A percentile compares a stretch with the other conserved stretches of the same genome.
Conservation (phyloP, 208 protist species). For the Entamoeba invadens region DNA sequence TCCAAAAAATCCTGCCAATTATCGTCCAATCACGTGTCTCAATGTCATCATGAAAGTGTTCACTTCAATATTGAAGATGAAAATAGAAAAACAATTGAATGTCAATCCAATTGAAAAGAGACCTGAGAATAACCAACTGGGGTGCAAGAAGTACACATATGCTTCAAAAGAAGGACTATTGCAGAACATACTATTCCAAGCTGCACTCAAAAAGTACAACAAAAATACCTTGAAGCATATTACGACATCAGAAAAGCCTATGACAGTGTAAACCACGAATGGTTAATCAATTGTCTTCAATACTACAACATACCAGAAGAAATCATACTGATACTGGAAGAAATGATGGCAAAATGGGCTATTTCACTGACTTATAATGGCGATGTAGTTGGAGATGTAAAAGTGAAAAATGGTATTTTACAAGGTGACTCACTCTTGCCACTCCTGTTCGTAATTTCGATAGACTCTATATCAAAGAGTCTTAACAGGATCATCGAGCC, state of each 20-base stretch:
- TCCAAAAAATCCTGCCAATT: background rate
- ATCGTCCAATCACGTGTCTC: background rate
- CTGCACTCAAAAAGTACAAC: background rate
- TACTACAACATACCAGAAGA: background rate
- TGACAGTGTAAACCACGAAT: background rate
- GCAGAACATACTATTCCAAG: background rate
- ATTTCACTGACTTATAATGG: background rate
- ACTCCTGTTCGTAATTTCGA: background rate
- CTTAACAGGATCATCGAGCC: background rate
- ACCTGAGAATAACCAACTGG: background rate
- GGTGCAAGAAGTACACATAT: background rate
- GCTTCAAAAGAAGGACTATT: background rate
- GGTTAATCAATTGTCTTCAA: background rate
- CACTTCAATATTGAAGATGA: background rate
- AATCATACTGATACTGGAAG: background rate
- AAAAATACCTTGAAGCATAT: background rate
- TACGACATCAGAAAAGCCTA: background rate
- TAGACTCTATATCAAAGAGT: background rate
- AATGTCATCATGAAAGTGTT: background rate
- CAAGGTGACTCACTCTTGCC: background rate
- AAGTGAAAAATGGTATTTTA: background rate
- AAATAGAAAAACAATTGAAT: background rate
- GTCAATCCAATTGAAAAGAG: background rate
- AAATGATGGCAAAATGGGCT: background rate
- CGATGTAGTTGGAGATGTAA: background rate